These are phyloP conservation scores for Pythium rishiriense DNA, from an alignment of 352 stramenopile species.

Conservation along the genomic window DNA sequence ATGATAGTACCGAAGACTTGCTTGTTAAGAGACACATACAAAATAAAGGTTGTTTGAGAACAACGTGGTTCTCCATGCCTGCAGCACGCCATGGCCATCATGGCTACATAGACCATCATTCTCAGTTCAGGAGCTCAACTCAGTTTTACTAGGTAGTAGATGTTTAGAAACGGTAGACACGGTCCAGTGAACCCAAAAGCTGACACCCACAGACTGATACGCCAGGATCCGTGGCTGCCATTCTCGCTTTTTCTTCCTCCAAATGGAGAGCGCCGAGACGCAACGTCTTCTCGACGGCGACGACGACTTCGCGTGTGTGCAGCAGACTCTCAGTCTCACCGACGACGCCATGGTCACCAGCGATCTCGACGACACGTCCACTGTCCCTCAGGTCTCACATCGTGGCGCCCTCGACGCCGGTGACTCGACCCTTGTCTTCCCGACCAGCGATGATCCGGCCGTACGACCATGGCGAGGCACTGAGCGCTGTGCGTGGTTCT, in stretches of 20 bases:
- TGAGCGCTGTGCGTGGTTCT: neutral
- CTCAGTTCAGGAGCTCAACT: neutral
- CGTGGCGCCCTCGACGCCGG: neutral
- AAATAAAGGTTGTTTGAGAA: neutral
- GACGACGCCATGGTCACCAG: neutral
- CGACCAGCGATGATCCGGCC: neutral
- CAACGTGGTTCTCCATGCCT: too few relatives aligned
- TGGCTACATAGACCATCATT: neutral
- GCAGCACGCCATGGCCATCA: neutral
- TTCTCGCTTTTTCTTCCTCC: too few relatives aligned
- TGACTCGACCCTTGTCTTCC: neutral
- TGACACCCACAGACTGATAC: too few relatives aligned
- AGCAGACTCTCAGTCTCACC: neutral
- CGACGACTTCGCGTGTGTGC: neutral
- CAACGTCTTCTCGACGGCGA: neutral
- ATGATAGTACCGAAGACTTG: neutral
- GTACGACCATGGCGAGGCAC: neutral
- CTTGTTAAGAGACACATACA: neutral
- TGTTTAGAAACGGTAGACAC: neutral
- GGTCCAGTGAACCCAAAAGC: too few relatives aligned
- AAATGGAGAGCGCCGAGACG: neutral
- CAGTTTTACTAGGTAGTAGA: too few relatives aligned
- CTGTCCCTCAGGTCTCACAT: neutral
- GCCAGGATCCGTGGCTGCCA: too few relatives aligned
- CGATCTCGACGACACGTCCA: neutral